These are phyloP conservation scores for Pseudogymnoascus verrucosus DNA, from an alignment of 2,329 filamentous ascomycete genomes.

Conservation along the genomic window DNA sequence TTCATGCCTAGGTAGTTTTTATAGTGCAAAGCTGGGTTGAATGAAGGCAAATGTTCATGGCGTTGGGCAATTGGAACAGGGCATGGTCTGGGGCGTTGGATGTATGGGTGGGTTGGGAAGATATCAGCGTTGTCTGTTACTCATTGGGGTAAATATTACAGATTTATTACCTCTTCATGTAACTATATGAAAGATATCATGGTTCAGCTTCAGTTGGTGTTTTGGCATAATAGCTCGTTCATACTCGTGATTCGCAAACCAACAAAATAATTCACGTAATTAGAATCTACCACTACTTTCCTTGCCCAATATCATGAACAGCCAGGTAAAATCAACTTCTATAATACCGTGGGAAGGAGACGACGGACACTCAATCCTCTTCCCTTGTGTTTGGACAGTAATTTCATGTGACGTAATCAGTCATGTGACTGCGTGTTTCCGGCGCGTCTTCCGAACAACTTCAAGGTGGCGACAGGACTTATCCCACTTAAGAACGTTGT, in stretches of 20 bases:
- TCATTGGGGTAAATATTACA: background rate
- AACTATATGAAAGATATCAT: slow-evolving; percentile 1
- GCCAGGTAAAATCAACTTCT: background rate
- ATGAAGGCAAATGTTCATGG: background rate
- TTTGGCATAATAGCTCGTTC: background rate
- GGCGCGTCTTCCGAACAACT: background rate
- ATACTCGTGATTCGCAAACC: background rate
- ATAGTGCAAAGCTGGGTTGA: background rate
- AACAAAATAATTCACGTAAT: background rate
- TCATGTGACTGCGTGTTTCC: slow-evolving; percentile 6
- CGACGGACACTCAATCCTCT: background rate
- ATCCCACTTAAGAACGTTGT: background rate
- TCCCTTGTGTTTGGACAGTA: background rate
- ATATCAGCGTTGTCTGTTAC: background rate
- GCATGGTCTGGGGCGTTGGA: slow-evolving; percentile 3
- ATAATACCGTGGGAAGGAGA: background rate
- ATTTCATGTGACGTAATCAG: background rate
- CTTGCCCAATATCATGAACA: background rate
- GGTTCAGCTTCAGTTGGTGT: background rate
- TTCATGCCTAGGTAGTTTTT: slow-evolving; percentile 33
- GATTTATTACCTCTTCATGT: background rate
- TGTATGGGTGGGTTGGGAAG: background rate
- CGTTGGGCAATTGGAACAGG: background rate
- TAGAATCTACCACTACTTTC: background rate
- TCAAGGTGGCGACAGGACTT: background rate